Conservation (phyloP, 1,284 basidiomycete genomes). For the Leccinum insolens region DNA sequence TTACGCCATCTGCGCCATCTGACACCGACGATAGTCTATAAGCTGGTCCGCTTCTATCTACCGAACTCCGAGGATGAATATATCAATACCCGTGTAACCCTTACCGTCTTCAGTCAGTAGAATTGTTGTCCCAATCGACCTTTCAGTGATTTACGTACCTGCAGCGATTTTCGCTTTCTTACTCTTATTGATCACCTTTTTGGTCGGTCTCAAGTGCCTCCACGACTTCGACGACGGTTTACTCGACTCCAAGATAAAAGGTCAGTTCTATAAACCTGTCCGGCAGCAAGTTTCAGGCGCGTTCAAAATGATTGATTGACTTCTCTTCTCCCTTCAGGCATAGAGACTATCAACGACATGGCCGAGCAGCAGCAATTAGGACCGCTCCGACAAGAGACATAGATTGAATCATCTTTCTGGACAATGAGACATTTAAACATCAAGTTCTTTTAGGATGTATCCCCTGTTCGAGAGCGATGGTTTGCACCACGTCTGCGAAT, state of each 20-base stretch:
- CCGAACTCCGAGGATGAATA: conserved; percentile 59
- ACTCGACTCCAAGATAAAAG: conserved; percentile 66
- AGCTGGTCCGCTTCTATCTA: conserved; percentile 77
- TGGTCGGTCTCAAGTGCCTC: conserved; percentile 76
- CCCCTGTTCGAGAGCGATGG: conserved; percentile 4
- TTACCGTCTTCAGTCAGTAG: conserved; percentile 76
- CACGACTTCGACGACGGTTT: conserved; percentile 75
- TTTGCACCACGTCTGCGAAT: conserved; percentile 3
- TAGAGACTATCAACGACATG: conserved; percentile 52
- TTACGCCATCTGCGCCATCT: background rate
- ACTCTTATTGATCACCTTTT: conserved; percentile 70
- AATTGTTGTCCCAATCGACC: background rate
- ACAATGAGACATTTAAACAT: background rate
- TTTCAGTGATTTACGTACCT: conserved; percentile 5
- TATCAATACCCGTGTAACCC: conserved; percentile 69
- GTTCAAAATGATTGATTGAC: conserved; percentile 40
- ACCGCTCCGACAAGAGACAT: conserved; percentile 46
- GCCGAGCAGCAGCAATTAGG: conserved; percentile 41
- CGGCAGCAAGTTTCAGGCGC: conserved; percentile 26
- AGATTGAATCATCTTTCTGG: conserved; percentile 46
- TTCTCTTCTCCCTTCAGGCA: conserved; percentile 41
- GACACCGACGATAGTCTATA: conserved; percentile 60
- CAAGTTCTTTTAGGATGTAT: conserved; percentile 12
- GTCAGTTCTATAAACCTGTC: conserved; percentile 56
- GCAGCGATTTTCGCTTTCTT: conserved; percentile 75